These are phyloP conservation scores for Brassica rapa DNA, from an alignment of 345 rosid genomes.

Conservation along the genomic window DNA sequence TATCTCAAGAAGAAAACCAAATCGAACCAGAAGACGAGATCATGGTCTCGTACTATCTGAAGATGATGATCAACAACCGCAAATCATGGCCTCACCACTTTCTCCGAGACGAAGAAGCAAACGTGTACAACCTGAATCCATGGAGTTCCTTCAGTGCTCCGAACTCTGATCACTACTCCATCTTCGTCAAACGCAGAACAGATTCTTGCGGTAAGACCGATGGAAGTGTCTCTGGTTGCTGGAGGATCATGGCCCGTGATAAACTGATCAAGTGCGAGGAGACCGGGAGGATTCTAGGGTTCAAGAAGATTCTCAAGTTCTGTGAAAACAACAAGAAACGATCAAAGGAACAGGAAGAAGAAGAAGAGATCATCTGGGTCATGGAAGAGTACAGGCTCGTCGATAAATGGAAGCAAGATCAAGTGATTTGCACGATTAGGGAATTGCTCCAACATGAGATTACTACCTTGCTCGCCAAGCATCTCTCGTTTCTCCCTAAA, in stretches of 20 bases:
- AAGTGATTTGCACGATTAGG: constrained; percentile 24
- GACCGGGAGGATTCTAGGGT: neutral
- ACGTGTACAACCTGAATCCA: neutral
- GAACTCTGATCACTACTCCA: neutral
- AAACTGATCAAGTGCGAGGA: neutral
- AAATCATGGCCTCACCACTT: neutral
- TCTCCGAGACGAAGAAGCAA: neutral
- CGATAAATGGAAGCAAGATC: neutral
- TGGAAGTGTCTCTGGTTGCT: neutral
- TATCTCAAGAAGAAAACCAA: neutral
- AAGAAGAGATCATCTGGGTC: neutral
- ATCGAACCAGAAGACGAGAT: neutral
- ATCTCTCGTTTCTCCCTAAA: neutral
- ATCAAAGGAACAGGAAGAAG: neutral
- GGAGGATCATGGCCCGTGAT: constrained; percentile 1
- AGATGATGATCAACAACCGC: neutral
- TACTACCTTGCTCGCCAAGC: constrained; percentile 16
- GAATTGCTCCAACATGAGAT: neutral
- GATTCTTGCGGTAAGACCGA: constrained; percentile 1
- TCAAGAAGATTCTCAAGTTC: constrained; percentile 7
- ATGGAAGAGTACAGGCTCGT: constrained; percentile 20
- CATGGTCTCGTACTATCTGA: neutral
- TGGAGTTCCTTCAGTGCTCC: neutral
- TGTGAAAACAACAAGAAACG: neutral
- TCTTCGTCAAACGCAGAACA: neutral